Percentiles rank a stretch among this genome's conserved stretches.
These are phyloP conservation scores for Zymoseptoria brevis DNA, from an alignment of 2,329 filamentous ascomycete genomes.

Conservation along the genomic window DNA sequence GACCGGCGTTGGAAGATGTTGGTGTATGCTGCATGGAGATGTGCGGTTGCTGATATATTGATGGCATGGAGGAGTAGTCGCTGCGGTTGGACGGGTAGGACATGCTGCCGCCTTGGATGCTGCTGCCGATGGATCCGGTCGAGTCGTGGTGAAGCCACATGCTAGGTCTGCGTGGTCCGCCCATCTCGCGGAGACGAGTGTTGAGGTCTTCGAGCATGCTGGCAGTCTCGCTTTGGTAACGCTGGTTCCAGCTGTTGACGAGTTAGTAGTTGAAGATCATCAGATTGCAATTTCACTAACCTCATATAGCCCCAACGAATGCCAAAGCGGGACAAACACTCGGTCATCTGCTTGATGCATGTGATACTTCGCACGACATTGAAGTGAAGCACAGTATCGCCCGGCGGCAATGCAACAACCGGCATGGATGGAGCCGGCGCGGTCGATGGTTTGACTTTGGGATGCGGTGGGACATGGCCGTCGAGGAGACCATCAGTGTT, in stretches of 20 bases:
- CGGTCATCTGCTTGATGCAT: constrained; percentile 42
- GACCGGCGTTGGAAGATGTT: constrained; percentile 6
- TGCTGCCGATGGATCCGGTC: constrained; percentile 21
- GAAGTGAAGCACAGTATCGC: constrained; percentile 24
- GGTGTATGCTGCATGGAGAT: constrained; percentile 8
- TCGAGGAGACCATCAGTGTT: constrained; percentile 42
- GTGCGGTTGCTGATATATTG: constrained; percentile 3
- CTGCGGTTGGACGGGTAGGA: constrained; percentile 16
- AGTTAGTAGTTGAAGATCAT: constrained; percentile 2
- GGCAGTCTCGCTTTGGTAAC: constrained; percentile 40
- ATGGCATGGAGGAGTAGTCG: constrained; percentile 1
- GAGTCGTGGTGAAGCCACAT: constrained; percentile 23
- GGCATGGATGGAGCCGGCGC: constrained; percentile 28
- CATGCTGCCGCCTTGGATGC: constrained; percentile 14
- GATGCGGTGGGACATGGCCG: constrained; percentile 33
- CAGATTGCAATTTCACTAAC: constrained; percentile 10
- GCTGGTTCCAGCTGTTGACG: constrained; percentile 38
- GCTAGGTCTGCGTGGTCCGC: constrained; percentile 21
- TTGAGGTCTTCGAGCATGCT: constrained; percentile 36
- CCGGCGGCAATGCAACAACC: constrained; percentile 24
- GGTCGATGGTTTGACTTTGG: constrained; percentile 32
- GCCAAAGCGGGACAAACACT: constrained; percentile 40
- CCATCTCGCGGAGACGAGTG: constrained; percentile 30
- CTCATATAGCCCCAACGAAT: constrained; percentile 42
- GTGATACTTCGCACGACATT: constrained; percentile 36